phyloP scores from a whole-genome alignment of 2,329 filamentous ascomycete genomes.

The Chaetomium sp. region DNA sequence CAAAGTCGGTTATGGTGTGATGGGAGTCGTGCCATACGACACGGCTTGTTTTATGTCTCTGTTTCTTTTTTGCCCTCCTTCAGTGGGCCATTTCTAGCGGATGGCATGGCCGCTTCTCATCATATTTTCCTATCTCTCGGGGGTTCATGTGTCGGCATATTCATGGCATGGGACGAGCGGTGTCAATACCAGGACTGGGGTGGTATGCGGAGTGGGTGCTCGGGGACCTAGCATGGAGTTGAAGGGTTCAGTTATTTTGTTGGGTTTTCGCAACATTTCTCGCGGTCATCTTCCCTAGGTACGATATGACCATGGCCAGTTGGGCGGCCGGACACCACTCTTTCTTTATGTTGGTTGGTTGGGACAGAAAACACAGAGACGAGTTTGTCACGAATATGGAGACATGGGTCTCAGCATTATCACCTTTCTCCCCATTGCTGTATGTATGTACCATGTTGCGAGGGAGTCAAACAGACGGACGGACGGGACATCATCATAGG shows the following conservation, averaged over 20 bases:
- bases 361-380: background rate
- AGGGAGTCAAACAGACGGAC: background rate
- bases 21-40: background rate
- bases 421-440: background rate
- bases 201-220: background rate
- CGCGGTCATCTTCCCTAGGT: background rate
- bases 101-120: background rate
- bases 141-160: constrained; percentile 8
- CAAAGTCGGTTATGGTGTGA: background rate
- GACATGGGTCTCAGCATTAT: background rate
- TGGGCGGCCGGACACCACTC: background rate
- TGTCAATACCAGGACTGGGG: constrained; percentile 9
- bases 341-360: background rate
- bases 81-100: background rate
- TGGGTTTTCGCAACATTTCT: background rate
- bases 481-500: background rate
- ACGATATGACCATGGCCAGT: background rate
- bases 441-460: background rate
- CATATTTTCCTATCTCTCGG: constrained; percentile 5
- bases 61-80: background rate
- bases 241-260: background rate
- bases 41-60: background rate
- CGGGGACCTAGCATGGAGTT: constrained; percentile 7
- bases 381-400: background rate
- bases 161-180: constrained; percentile 8